Evolutionary conservation across 2,329 filamentous ascomycete species (phyloP), one percentile per base, ranked within the genome.

Genomic region (Cordyceps militaris): DNA sequence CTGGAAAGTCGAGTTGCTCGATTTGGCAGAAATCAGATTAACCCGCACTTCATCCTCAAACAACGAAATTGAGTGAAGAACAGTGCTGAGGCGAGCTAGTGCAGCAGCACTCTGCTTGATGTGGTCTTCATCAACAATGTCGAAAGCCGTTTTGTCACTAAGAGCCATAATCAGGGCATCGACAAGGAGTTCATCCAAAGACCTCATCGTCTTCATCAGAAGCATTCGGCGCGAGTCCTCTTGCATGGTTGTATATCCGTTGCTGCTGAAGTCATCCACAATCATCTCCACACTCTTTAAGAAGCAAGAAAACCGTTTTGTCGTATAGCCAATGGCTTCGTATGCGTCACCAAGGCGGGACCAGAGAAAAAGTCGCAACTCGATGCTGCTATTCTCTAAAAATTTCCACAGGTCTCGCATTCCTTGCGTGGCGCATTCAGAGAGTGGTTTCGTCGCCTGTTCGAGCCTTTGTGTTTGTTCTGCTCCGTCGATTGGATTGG

Each of bases 281-380:
- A 97, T 83, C 65, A 92, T 87, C 68, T 95, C 90, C 49, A 97
- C 89, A 63, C 89, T 90, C 63, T 88, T 87, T 30, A 99, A 76
- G 60, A 89, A 83, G 70, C 92, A 97, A 0, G 89, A 95, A 30
- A 97, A 84, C 14, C 94, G 86, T 70, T 96, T 97, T 0, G 93
- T 91, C 0, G 83, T 76, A 65, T 97, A 96, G 8, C 88, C 83
- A 60, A 99, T 96, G 8, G 82, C 83, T 54, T 85, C 81, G 66
- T 99, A 99, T 0, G 94, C 93, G 62, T 94, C 88, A 38, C 90
- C 86, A n/a, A 99, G 80, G 52, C 91, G 85, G 61, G 88, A 87
- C 94, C 94, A 99, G 1, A 99, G 77, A 62, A 94, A 91, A 1
- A 97, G 75, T 36, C 90, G 85, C 52, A 97, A 75, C 55, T 92